Base-by-base conservation (phyloP, 495 filamentous ascomycete genomes). In the Chlorociboria aeruginascens region DNA sequence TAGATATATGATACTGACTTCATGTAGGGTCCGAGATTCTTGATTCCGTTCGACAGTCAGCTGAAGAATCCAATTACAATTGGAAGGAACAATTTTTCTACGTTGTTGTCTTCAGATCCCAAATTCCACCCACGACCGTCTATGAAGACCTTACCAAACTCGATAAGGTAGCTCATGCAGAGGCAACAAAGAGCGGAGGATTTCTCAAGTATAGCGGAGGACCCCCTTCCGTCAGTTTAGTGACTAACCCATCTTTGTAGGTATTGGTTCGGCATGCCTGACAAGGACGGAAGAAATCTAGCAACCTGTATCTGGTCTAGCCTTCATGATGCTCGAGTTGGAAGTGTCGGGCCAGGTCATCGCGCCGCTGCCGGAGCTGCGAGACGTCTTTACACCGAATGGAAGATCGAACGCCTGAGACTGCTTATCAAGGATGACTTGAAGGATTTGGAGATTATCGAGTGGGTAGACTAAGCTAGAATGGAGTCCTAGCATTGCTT, bases 291-390 rank as follows among this genome's bases (percentile, higher is more conserved):
- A 20, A 68, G 71, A 57, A 89, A 89, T 63, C 62, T 89, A 50
- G 83, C 85, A 40, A 89, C 84, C 38, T 89, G 82, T 60, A 58
- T 90, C 50, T 90, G 85, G 85, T 70, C 83, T 34, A 76, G 69
- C 55, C 69, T 73, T 30, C 69, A 80, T 33, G 85, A 89, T 64
- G 83, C 85, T 28, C 71, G 69, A 54, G 69, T 73, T 51, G 86
- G 82, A 48, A 81, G 83, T 25, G 61, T 66, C 11, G 84, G 85
- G 3, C 69, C 68, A 36, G 72, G 69, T 38, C 72, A 77, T 58
- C 69, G 72, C 17, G 71, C 68, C 52, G 73, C 74, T 34, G 70
- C 66, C 2, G 62, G 62, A 11, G 67, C 71, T 11, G 69, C 74
- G 8, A 61, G 69, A 53, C 60, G 63, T 16, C 53, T 78, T 46